Evolutionary conservation across 2,329 filamentous ascomycete species (phyloP), one percentile per base, ranked within the genome.

Genomic region (Phyllosticta paracitricarpa): DNA sequence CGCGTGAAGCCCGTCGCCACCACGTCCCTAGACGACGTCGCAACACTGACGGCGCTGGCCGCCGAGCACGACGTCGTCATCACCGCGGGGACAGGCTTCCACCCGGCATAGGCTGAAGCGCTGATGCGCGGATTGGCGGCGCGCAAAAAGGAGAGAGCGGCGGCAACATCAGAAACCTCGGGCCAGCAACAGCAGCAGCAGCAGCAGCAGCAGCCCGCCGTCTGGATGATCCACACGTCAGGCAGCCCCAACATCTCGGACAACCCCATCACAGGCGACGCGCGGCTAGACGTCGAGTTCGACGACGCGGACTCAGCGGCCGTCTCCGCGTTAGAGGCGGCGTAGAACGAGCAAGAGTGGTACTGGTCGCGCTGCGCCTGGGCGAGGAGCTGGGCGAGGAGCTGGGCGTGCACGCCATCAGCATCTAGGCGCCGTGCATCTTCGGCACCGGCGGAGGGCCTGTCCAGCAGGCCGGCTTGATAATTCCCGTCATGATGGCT

Each of bases 51-150:
- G 35, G 59, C 66, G 3, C 61, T 56, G 22, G 66, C 66, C 6
- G 30, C 62, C 10, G 58, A 64, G 0, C 66, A 67, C 58, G 64
- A 67, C 54, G 62, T 68, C 55, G 61, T 67, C 40, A 55, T 68
- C 51, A 66, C 66, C 51, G 55, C 61, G 2, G 63, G 63, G 24
- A 64, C 64, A n/a, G 64, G 64, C 17, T 67, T 64, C 58, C 61
- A 65, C 33, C 57, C 62, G 6, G 28, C 53, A 26, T 63, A 61
- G 19, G 65, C 64, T 8, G 61, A 60, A 19, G 65, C 65, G 12
- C 64, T 68, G 51, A 58, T 66, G 10, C 63, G 64, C 14, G 65
- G 65, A 2, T 63, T 67, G 14, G 63, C 33, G 33, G 33, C 64
- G 9, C 61, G 61, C 28, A 56, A 64, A 10, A 22, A 22, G 2